Conservation (phyloP, 2,329 filamentous ascomycete genomes). For the Diaporthe australafricana region DNA sequence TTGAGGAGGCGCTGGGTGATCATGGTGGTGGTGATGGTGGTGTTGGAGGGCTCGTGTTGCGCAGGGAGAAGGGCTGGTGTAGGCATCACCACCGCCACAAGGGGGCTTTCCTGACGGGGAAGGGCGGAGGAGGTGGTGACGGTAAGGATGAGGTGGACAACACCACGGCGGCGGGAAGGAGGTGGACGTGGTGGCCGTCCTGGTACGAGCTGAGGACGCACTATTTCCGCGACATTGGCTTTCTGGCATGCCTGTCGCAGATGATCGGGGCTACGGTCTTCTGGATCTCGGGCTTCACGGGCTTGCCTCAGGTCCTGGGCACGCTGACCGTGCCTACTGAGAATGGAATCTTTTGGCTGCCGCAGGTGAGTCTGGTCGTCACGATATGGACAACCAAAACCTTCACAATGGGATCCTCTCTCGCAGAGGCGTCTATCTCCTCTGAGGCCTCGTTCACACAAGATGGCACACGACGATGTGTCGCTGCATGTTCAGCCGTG, state of each 20-base stretch:
- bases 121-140: neutral
- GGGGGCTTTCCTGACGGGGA: slow-evolving; percentile 16
- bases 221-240: slow-evolving; percentile 72
- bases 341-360: slow-evolving; percentile 71
- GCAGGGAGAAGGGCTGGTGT: slow-evolving; percentile 31
- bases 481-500: neutral
- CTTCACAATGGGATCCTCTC: no score
- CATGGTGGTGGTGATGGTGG: slow-evolving; percentile 38
- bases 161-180: slow-evolving; percentile 37
- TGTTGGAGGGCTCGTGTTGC: slow-evolving; percentile 2
- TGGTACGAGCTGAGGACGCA: slow-evolving; percentile 67
- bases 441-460: no score
- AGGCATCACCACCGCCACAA: slow-evolving; percentile 40
- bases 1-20: slow-evolving; percentile 61
- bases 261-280: slow-evolving; percentile 71
- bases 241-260: slow-evolving; percentile 69
- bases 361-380: slow-evolving; percentile 58
- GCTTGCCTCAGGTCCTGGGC: slow-evolving; percentile 66
- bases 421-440: no score
- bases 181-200: slow-evolving; percentile 72
- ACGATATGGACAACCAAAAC: neutral
- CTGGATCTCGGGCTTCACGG: slow-evolving; percentile 72
- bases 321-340: slow-evolving; percentile 56
- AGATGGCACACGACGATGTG: neutral
- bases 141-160: neutral